phyloP scores from a whole-genome alignment of 129 eudicot species.

The Flaveria sonorensis region DNA sequence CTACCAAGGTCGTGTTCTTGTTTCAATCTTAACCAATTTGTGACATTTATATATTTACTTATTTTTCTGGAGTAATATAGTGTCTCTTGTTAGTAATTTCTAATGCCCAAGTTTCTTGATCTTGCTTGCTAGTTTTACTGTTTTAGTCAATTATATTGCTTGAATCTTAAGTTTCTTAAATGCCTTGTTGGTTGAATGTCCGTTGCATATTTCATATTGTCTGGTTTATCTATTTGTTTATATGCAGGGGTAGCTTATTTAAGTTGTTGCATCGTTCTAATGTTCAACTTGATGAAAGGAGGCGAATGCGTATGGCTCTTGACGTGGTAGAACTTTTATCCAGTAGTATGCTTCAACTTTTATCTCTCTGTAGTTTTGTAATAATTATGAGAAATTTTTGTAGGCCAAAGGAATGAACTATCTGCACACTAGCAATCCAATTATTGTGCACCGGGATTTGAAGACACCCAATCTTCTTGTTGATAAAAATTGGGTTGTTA shows the following conservation, averaged over 20 bases:
- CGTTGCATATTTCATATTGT: constrained; percentile 5
- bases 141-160: background rate
- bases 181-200: background rate
- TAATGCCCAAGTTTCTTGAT: background rate
- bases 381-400: constrained; percentile 23
- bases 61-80: constrained; percentile 3
- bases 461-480: constrained; percentile 97
- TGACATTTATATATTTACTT: background rate
- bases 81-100: constrained; percentile 8
- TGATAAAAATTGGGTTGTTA: constrained; percentile 97
- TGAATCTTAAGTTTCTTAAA: background rate
- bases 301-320: constrained; percentile 87
- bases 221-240: background rate
- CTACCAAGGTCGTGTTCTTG: constrained; percentile 71
- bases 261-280: constrained; percentile 79
- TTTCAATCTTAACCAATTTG: background rate
- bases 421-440: constrained; percentile 89
- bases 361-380: background rate
- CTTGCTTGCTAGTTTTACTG: background rate
- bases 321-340: constrained; percentile 66
- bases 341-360: constrained; percentile 6
- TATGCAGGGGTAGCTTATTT: constrained; percentile 84
- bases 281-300: constrained; percentile 76
- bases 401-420: constrained; percentile 99
- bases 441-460: constrained; percentile 92